Evolutionary conservation across 2,329 filamentous ascomycete species (phyloP), one percentile per base, ranked within the genome.

Genomic region (Neocucurbitaria cava): DNA sequence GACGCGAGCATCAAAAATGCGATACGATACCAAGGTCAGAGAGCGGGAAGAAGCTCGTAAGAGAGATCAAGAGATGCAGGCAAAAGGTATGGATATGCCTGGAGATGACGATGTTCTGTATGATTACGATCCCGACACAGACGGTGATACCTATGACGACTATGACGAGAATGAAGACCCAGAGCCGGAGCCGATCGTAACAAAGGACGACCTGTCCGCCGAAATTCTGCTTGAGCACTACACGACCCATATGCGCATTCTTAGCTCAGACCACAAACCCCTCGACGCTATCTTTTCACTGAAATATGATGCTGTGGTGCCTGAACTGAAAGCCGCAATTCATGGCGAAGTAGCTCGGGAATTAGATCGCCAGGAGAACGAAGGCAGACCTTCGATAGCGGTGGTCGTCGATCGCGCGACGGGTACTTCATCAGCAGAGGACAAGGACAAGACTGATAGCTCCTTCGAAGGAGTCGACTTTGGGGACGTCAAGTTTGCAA

Each of bases 181-280:
- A 1, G 77, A 79, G 6, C 74, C 77, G 0, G 82, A 83, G 17
- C 76, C 81, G 4, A 79, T 85, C 1, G 68, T 81, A 3, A 87
- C 85, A 0, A 86, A 85, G 57, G 85, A 87, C 21, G 85, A 84
- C 0, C 84, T 81, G 49, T 76, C 82, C 24, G 83, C 86, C 52
- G 77, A 80, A 41, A 79, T 88, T 24, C 68, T 74, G 21, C 74
- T 87, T n/a, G 80, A 86, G 48, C 81, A 90, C 53, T 99, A 99
- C 72, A 87, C 88, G 0, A 94, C 93, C 0, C 91, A 98, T 68
- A 95, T 98, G 74, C 85, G 90, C 17, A 88, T 99, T 21, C 85
- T 91, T 15, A 96, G 94, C 0, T 98, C 94, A 0, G 95, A 99
- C 66, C 95, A 99, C 76, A 99, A 99, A 73, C 96, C 95, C 0